phyloP scores from a whole-genome alignment of 352 stramenopile genomes.

The Pythium rhizo-oryzae region DNA sequence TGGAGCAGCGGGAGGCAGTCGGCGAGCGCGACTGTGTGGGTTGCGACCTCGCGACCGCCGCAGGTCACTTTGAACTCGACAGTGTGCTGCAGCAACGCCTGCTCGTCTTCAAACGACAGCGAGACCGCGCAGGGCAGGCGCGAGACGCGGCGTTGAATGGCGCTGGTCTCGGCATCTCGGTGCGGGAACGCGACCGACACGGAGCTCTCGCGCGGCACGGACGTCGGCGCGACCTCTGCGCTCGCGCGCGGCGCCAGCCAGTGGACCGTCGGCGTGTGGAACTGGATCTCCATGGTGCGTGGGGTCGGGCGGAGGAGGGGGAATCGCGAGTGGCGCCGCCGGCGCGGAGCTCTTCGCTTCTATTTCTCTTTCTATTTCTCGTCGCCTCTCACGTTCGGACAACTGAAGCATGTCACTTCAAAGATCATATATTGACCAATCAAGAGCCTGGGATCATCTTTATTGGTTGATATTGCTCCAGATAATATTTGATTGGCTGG shows the following conservation, averaged over 20 bases:
- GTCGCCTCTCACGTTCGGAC: constrained; percentile 14
- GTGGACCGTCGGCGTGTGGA: constrained; percentile 10
- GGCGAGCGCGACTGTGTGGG: constrained; percentile 39
- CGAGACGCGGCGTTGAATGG: background rate
- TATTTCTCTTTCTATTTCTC: background rate
- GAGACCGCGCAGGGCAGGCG: constrained; percentile 41
- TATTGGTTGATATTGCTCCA: too few relatives aligned
- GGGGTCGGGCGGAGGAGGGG: too few relatives aligned
- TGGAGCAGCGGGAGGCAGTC: constrained; percentile 56
- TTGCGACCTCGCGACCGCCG: constrained; percentile 33
- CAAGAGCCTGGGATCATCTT: too few relatives aligned
- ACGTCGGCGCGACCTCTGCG: constrained; percentile 13
- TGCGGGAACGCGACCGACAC: constrained; percentile 21
- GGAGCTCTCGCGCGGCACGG: constrained; percentile 4
- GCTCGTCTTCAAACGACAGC: constrained; percentile 41
- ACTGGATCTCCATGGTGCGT: constrained; percentile 24
- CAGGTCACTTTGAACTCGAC: constrained; percentile 48
- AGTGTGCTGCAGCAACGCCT: constrained; percentile 37
- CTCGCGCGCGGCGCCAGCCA: constrained; percentile 4
- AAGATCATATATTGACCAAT: constrained; percentile 14
- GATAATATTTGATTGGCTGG: too few relatives aligned
- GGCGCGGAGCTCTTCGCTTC: background rate
- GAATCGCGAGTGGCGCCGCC: background rate
- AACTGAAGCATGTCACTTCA: constrained; percentile 27
- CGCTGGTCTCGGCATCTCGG: constrained; percentile 6